Base-by-base conservation (phyloP, 345 rosid genomes). In the Linum trigynum region DNA sequence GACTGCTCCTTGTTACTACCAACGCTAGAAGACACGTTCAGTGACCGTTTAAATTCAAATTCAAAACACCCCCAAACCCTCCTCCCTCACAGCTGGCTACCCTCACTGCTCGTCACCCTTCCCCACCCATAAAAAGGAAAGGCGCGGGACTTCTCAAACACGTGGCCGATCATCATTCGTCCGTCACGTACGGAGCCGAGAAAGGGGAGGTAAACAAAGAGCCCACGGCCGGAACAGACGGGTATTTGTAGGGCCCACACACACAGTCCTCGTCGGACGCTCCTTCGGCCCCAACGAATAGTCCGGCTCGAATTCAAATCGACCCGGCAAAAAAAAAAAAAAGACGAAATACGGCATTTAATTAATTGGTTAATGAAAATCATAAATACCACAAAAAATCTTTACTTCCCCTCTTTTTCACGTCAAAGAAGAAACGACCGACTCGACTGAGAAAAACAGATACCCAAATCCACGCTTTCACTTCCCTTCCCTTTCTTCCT, bases 1-100 rank as follows among this genome's bases (percentile, higher is more conserved):
- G 32, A 1, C 32, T 43, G 14, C 53, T 15, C 53, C 14, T 43
- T 11, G 3, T 43, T 43, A 43, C 50, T 11, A 43, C 50, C 1
- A 43, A 43, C 50, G 10, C 50, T 11, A 43, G 14, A 48, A 48
- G 53, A 48, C 32, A 23, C 0, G 32, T 51, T 5, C 56, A 7
- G 56, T 57, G 61, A 57, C 61, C 61, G 61, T 57, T 57, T 57
- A 57, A 57, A 57, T 57, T 57, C 61, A 37, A 57, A 57, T 57
- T 57, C 61, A 57, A 57, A 57, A 57, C 16, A 16, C 56, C 56
- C 56, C 10, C 10, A 2, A 2, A 51, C 56, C 56, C 9, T 9
- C 5, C 61, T 16, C 35, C 61, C 37, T 57, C 38, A 17, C 38
- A 57, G 38, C 5, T 36, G 8, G 38, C 38, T 36, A 57, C 15